Evolutionary conservation across 169 alveolate species (phyloP), one percentile per base, ranked within the genome.

Genomic region (Plasmodium ovale): DNA sequence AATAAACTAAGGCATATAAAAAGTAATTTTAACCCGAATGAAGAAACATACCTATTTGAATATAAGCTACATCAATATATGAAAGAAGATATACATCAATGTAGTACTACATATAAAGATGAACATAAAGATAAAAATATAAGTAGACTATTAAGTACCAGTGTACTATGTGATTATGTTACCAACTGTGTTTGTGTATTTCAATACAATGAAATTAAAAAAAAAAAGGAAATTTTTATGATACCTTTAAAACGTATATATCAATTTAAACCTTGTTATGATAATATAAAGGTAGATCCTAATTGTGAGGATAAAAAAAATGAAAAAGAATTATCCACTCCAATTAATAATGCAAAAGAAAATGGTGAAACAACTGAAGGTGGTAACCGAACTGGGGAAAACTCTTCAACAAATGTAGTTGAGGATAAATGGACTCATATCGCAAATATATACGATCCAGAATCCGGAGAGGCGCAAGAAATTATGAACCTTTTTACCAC

Each of bases 61-160:
- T 85, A 85, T 71, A 85, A 85, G 33, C 49, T 85, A 31, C 87
- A 85, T 33, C 87, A 70, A 39, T 56, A 68, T 31, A 58, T 85
- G 53, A 64, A 85, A 60, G 68, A 58, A 33, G 79, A 85, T 10
- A 21, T 53, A 7, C 87, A 70, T 33, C 77, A 70, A 6, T 85
- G 87, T 19, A 85, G 12, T 58, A 39, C 70, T 27, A 59, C 37
- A 7, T 82, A 64, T 65, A 82, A 69, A 44, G 70, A 82, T 39
- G 59, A 56, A 29, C 59, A 64, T 14, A 51, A 35, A 29, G 70
- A 85, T 47, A 69, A 47, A 27, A 70, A 69, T 49, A 58, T 70
- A 54, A 70, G 91, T 59, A 85, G 91, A 68, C 62, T 85, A 68
- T 68, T 85, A 25, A 85, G 91, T 59, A 69, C 91, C 23, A 85